Base-by-base conservation (phyloP, 1,284 basidiomycete species). In the Microbotryum lychnidis-dioicae region DNA sequence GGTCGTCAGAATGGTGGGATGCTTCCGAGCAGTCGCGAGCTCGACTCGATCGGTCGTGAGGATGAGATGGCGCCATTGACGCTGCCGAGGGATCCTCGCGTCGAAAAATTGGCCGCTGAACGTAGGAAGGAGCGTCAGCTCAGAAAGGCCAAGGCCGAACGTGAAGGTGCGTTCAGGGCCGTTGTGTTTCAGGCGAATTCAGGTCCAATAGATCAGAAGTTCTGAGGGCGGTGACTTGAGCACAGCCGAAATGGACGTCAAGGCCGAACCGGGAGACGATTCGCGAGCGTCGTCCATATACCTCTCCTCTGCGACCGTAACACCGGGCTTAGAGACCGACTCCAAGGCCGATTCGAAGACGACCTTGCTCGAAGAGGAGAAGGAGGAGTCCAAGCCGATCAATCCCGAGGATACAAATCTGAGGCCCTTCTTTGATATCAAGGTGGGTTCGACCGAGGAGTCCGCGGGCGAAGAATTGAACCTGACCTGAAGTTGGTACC, bases 41-140 rank as follows among this genome's bases (percentile, higher is more conserved):
- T 72, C 49, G 63, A 65, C 61, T 63, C 67, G 18, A 72, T 72
- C n/a, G 70, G 69, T 1, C 57, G 59, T 2, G 69, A 71, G 51
- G 63, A 61, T 37, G 66, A 65, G 14, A 67, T 72, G 67, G 61
- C 70, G 37, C 71, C 71, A 18, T 10, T 72, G 12, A 61, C 64
- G n/a, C 42, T 72, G 49, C 70, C 71, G 58, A 54, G 60, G 31
- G 67, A 68, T 47, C 69, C 68, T 3, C 68, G 69, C 48, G 63
- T 69, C 18, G 50, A 67, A n/a, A 57, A 63, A 46, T 66, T 62
- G 27, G 60, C 60, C 42, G 64, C 65, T 8, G 65, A 67, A 51
- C 51, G 61, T 45, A 62, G 62, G 60, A 60, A 60, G 61, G 61
- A 57, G 51, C 53, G 69, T 29, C 61, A 63, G 29, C 54, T 25